A percentile compares a stretch with the other conserved stretches of the same genome.
Evolutionary conservation across 129 eudicot species (phyloP).

Genomic region (Pseudognaphalium luteoalbum): DNA sequence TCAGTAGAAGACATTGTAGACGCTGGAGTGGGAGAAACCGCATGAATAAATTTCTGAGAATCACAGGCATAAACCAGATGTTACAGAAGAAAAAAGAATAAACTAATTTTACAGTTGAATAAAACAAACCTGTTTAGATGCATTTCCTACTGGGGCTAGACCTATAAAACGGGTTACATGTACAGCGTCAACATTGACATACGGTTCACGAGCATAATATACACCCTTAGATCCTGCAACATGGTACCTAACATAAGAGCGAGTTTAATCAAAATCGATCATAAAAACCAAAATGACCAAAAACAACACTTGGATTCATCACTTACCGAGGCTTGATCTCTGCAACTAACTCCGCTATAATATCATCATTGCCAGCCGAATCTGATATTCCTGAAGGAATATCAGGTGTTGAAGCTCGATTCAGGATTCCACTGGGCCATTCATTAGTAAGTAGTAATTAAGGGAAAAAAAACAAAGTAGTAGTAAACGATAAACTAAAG

Average conservation of each 20-base stretch:
- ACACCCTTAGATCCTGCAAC: constrained; percentile 78
- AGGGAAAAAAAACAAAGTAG: constrained; percentile 37
- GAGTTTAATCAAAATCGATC: constrained; percentile 16
- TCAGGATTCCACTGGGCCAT: constrained; percentile 85
- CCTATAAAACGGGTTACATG: constrained; percentile 96
- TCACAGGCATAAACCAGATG: constrained; percentile 26
- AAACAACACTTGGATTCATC: constrained; percentile 9
- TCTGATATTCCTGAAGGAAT: constrained; percentile 68
- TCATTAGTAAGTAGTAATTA: constrained; percentile 73
- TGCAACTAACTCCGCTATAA: constrained; percentile 76
- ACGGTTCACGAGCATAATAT: constrained; percentile 89
- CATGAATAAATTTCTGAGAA: constrained; percentile 94
- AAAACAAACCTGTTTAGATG: constrained; percentile 73
- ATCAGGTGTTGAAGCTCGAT: constrained; percentile 60
- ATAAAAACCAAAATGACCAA: constrained; percentile 6
- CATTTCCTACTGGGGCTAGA: constrained; percentile 87
- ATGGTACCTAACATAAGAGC: constrained; percentile 64
- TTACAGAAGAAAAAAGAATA: background rate
- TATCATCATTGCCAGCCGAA: constrained; percentile 58
- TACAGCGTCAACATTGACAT: constrained; percentile 60
- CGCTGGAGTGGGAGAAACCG: constrained; percentile 96
- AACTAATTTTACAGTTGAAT: too few species aligned
- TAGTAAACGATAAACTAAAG: background rate
- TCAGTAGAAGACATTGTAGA: constrained; percentile 81
- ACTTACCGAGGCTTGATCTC: constrained; percentile 94